These are phyloP conservation scores for Fallopia convolvulus DNA, from an alignment of 148 eudicot genomes.

Conservation along the genomic window DNA sequence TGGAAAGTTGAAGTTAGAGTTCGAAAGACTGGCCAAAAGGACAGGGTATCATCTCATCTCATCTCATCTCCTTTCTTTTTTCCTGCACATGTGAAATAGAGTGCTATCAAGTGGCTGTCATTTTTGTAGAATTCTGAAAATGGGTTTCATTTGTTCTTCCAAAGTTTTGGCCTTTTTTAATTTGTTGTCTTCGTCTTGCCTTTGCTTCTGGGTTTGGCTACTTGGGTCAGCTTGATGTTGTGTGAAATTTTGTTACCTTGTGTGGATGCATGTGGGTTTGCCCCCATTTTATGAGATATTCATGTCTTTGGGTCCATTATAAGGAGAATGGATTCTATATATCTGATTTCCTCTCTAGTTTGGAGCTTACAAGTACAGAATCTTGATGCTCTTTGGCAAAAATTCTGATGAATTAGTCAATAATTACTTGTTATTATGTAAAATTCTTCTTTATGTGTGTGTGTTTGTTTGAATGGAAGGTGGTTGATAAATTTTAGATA, in stretches of 20 bases:
- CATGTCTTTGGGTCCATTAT: neutral
- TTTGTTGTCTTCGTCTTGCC: neutral
- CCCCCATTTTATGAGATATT: neutral
- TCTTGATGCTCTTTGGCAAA: neutral
- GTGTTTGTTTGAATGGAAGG: neutral
- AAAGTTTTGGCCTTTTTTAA: neutral
- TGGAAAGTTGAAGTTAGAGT: slow-evolving; percentile 56
- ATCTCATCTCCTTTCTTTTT: neutral
- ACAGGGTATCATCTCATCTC: slow-evolving; percentile 36
- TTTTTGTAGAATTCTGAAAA: neutral
- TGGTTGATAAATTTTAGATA: neutral
- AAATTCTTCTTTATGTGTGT: neutral
- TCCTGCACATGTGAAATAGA: neutral
- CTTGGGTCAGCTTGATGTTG: neutral
- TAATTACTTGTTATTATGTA: neutral
- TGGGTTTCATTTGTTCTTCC: neutral
- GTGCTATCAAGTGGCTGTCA: neutral
- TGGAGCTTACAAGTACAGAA: neutral
- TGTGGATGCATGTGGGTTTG: neutral
- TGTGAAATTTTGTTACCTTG: neutral
- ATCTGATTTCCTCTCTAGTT: neutral
- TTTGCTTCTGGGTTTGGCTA: neutral
- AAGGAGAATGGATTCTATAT: neutral
- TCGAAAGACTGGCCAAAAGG: slow-evolving; percentile 52
- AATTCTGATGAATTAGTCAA: neutral